These are phyloP conservation scores for Spizellomyces punctatus DNA, from an alignment of 192 early-diverging fungal genomes.

Conservation along the genomic window DNA sequence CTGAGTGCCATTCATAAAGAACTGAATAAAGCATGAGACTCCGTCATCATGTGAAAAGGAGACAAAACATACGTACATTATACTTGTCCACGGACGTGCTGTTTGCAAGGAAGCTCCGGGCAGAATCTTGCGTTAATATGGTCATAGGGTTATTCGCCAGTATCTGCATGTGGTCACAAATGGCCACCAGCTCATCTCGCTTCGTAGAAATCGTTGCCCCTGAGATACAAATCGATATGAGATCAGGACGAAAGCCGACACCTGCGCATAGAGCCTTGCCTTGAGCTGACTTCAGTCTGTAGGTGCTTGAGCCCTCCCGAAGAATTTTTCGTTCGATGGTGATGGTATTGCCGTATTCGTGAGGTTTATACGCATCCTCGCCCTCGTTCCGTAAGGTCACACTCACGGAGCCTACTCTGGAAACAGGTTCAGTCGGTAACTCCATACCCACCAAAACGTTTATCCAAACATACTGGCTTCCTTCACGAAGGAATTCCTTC, in stretches of 20 bases:
- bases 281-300: conserved; percentile 72
- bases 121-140: conserved; percentile 91
- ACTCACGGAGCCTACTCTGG: conserved; percentile 64
- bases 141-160: conserved; percentile 93
- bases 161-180: conserved; percentile 88
- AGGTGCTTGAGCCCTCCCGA: conserved; percentile 58
- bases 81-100: conserved; percentile 88
- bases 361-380: conserved; percentile 77
- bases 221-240: too few relatives aligned
- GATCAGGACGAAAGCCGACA: too few relatives aligned
- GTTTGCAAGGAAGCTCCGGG: conserved; percentile 83
- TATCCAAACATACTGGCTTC: conserved; percentile 56
- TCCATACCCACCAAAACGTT: conserved; percentile 1
- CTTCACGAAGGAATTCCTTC: conserved; percentile 81
- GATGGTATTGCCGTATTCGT: conserved; percentile 80
- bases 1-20: conserved; percentile 88
- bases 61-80: conserved; percentile 42
- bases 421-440: neutral
- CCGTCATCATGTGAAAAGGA: too few relatives aligned
- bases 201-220: conserved; percentile 71
- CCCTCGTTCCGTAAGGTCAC: conserved; percentile 84
- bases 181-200: conserved; percentile 79
- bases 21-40: conserved; percentile 31
- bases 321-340: conserved; percentile 79
- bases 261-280: neutral